Evolutionary conservation across 164 flowering plant genomes (phyloP), one percentile per base, ranked within the genome.

Genomic region (Paratinospora sagittata): DNA sequence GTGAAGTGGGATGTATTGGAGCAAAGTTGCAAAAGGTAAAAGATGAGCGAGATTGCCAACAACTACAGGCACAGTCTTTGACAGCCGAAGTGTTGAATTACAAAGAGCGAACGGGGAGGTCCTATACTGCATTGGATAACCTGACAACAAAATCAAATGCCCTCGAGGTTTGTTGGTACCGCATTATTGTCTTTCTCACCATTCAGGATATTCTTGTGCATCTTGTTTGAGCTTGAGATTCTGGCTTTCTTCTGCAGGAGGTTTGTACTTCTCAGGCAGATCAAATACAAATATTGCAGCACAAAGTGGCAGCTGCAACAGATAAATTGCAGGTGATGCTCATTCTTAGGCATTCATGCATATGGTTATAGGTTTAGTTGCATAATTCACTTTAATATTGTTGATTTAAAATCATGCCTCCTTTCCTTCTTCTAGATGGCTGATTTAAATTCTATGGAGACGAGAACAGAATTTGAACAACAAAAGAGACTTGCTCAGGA

Each of bases 21-120:
- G 83, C 72, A 8, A 91, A 90, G 34, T 57, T 90, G 34, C 85
- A 84, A 30, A 85, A 84, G 74, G 85, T 85, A 0, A 84, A 88
- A 69, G 91, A 85, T 17, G 96, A 89, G 26, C 85, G 93, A 49
- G 93, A 87, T 70, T 81, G 83, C 12, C 84, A 79, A 61, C 70
- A 67, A 16, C 23, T 70, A 36, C 81, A 83, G 65, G 78, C 85
- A 57, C 80, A 83, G 34, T 71, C 63, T 30, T 72, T 89, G 39
- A 76, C 77, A 10, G 77, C 75, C 62, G 91, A 89, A 11, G 52
- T 86, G 6, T 77, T 11, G 33, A 85, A 81, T 68, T 85, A 77
- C 68, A 76, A 80, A 71, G 91, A 89, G 62, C 76, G 34, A 64
- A 82, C 87, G 16, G 86, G 89, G 30, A 85, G 84, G 74, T 80